Base-by-base conservation (phyloP, 306 rosid species). In the Argentina anserina region DNA sequence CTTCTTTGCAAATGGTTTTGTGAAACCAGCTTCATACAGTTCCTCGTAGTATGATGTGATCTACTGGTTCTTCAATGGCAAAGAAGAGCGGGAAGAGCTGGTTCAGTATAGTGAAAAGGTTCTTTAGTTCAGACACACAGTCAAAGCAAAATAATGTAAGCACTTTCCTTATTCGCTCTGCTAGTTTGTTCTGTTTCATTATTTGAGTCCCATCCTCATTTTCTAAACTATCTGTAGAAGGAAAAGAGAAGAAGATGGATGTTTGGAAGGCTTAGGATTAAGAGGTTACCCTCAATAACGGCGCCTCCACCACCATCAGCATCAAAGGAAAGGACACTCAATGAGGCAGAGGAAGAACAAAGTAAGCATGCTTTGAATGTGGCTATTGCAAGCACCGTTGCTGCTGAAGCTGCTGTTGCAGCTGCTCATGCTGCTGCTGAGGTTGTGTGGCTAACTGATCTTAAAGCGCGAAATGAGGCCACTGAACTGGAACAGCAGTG, bases 11-110 rank as follows among this genome's bases (percentile, higher is more conserved):
- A 71, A 61, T 60, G 43, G 50, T 17, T 70, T 74, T 75, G 33
- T 65, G 45, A 60, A 64, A 75, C 28, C 74, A 21, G 73, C 49
- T 76, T 64, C 56, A 40, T 69, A 21, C 75, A 21, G n/a, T 74
- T 29, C 55, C 69, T 58, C 25, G 3, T 10, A 58, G 41, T 33
- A 14, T 62, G 49, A 67, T 56, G 14, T 81, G 80, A 75, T 67
- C 60, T 31, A 4, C 50, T 45, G 68, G 63, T 78, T 78, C 70
- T 72, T 61, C 79, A 82, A 93, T 89, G 98, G 90, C 87, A 41
- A 90, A 86, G 82, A 91, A 87, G 84, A 83, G 92, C 73, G 89
- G 96, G 82, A 91, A 87, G 84, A 83, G 92, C 71, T 90, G 96
- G 97, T 87, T 93, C 76, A 83, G 52, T 82, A 47, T 89, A 15